phyloP scores from a whole-genome alignment of 2,329 filamentous ascomycete genomes.

The Scedosporium aurantiacum region DNA sequence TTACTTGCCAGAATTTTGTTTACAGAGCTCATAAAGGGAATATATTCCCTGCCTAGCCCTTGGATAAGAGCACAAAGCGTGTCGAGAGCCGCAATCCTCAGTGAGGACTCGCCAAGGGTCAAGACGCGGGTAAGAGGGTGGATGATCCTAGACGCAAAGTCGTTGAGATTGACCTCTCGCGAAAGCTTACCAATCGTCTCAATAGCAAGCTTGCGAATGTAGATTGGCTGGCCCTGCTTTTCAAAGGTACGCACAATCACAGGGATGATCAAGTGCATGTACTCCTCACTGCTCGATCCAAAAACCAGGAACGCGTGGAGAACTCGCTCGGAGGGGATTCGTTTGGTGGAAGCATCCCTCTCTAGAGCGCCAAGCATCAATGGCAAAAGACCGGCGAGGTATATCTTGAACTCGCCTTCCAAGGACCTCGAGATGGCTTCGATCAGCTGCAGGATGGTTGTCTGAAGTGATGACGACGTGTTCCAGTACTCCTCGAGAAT shows the following conservation, averaged over 20 bases:
- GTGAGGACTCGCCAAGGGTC: conserved; percentile 55
- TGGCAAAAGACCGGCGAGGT: conserved; percentile 77
- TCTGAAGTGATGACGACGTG: conserved; percentile 66
- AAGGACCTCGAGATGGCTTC: conserved; percentile 89
- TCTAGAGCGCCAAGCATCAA: conserved; percentile 92
- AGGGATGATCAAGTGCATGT: conserved; percentile 97
- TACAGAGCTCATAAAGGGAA: conserved; percentile 87
- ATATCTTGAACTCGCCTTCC: conserved; percentile 96
- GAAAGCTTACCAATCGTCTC: conserved; percentile 92
- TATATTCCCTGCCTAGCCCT: conserved; percentile 88
- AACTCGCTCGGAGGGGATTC: conserved; percentile 78
- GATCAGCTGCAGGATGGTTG: conserved; percentile 82
- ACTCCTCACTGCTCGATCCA: conserved; percentile 89
- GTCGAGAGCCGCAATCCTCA: conserved; percentile 78
- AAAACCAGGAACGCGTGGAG: conserved; percentile 94
- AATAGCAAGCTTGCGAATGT: conserved; percentile 77
- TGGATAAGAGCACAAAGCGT: conserved; percentile 92
- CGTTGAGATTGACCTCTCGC: conserved; percentile 90
- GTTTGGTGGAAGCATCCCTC: conserved; percentile 63
- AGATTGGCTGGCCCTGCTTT: conserved; percentile 67
- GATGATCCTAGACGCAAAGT: conserved; percentile 92
- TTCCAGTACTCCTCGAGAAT: conserved; percentile 89
- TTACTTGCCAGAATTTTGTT: conserved; percentile 74
- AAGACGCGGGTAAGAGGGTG: conserved; percentile 83
- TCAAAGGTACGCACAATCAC: conserved; percentile 93